phyloP scores from a whole-genome alignment of 1,284 basidiomycete genomes.

The Taiwanofungus camphoratus region DNA sequence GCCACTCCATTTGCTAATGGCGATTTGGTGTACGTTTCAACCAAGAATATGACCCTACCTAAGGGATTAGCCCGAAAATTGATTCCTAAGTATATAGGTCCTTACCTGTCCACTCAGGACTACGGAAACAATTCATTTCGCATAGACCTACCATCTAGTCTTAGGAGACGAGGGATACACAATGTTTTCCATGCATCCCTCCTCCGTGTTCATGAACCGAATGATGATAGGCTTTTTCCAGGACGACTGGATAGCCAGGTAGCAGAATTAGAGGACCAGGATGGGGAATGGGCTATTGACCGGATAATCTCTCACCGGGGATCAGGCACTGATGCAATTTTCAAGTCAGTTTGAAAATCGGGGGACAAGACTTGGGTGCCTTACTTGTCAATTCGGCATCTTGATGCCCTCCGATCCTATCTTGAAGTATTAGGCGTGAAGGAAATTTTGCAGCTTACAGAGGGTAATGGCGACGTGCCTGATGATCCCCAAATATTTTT shows the following conservation, averaged over 20 bases:
- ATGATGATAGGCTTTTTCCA: slow-evolving; percentile 1
- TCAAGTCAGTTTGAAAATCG: not conserved
- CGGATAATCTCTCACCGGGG: not conserved
- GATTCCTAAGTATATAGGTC: slow-evolving; percentile 28
- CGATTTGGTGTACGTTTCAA: slow-evolving; percentile 1
- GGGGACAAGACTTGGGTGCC: not conserved
- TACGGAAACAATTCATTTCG: slow-evolving; percentile 1
- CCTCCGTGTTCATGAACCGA: slow-evolving; percentile 9
- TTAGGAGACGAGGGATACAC: slow-evolving; percentile 14
- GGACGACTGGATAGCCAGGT: slow-evolving; percentile 2
- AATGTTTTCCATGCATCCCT: slow-evolving; percentile 26
- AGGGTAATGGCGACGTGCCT: not conserved
- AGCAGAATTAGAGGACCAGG: not conserved
- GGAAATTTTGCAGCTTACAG: not conserved
- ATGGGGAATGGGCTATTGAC: slow-evolving; percentile 1
- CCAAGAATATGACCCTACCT: slow-evolving; percentile 21
- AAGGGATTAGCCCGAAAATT: slow-evolving; percentile 27
- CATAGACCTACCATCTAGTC: not conserved
- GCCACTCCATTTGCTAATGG: slow-evolving; percentile 1
- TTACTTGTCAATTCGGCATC: not conserved
- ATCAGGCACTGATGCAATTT: not conserved
- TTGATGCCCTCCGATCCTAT: not conserved
- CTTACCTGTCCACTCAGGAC: slow-evolving; percentile 17
- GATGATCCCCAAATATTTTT: not conserved
- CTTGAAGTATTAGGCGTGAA: not conserved